Percentiles rank a stretch among this genome's conserved stretches.
Conservation (phyloP, 2,329 filamentous ascomycete genomes). For the Mycosphaerella sp. region DNA sequence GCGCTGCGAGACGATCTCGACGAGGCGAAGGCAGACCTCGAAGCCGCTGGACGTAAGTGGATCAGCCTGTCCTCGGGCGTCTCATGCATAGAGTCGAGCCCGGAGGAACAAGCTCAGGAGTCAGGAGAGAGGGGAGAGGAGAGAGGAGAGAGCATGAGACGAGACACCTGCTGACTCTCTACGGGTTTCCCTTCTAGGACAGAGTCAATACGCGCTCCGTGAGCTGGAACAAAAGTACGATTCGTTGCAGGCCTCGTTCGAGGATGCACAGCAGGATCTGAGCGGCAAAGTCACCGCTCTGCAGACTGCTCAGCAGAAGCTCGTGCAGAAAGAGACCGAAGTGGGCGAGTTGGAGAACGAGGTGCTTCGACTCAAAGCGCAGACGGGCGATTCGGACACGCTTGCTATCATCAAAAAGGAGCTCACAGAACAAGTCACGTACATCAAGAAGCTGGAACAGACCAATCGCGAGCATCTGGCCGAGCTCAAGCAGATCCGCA, state of each 20-base stretch:
- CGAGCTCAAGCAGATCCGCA: constrained; percentile 76
- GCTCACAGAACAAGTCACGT: constrained; percentile 83
- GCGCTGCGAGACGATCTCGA: constrained; percentile 74
- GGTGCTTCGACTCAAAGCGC: constrained; percentile 74
- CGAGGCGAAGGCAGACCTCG: constrained; percentile 69
- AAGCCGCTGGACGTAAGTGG: constrained; percentile 51
- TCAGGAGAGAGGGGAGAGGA: no score
- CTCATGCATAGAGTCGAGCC: no score
- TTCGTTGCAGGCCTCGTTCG: constrained; percentile 47
- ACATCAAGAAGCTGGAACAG: constrained; percentile 77
- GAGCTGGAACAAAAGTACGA: constrained; percentile 58
- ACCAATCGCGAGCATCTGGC: constrained; percentile 70
- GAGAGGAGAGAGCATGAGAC: no score
- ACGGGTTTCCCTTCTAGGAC: constrained; percentile 37
- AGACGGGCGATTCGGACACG: constrained; percentile 80
- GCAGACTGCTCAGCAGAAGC: constrained; percentile 57
- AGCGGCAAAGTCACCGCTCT: constrained; percentile 52
- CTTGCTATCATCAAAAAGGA: constrained; percentile 80
- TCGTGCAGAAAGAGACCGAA: constrained; percentile 63
- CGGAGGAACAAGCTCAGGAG: no score
- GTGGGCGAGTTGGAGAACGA: constrained; percentile 74
- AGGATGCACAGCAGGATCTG: constrained; percentile 56
- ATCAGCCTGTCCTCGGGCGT: no score
- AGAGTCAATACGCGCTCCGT: constrained; percentile 53
- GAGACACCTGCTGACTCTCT: no score